Base-by-base conservation (phyloP, 441 rosid species). In the Populus hybrid region DNA sequence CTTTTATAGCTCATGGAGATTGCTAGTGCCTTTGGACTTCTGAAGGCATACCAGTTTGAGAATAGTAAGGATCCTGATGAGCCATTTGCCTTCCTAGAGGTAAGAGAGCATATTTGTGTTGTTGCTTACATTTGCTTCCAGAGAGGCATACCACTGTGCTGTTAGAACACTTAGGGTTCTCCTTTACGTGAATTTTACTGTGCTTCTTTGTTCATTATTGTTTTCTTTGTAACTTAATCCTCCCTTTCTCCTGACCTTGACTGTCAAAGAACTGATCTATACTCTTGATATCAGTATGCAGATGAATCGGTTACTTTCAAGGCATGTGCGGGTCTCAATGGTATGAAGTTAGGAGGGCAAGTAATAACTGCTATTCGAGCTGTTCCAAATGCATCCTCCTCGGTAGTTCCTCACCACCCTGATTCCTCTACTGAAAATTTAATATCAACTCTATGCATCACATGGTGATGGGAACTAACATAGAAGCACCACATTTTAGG, bases 311-410 rank as follows among this genome's bases (percentile, higher is more conserved):
- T 87, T 73, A 84, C 98, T 74, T 83, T 63, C 81, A 96, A 85
- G 89, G 98, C 98, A 70, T 92, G 98, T 85, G 96, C 88, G 61
- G 95, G 94, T 74, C 87, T 96, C 69, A 94, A 92, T 85, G 98
- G 99, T 72, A 87, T 94, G 95, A 94, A 91, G 88, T 81, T 96
- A 79, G 98, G 97, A 79, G 98, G 97, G 79, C 89, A 89, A 87
- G 85, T 88, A 67, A 74, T 96, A 72, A 91, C 92, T 83, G 97
- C 85, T 26, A 94, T 93, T 82, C 96, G 87, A 84, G 93, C 90
- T 83, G 67, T 84, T 84, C 89, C 88, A 30, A 69, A 87, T 80
- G 82, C 85, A 73, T 42, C 80, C 46, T 24, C 80, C 67, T 40
- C 72, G 97, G 98, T 96, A 93, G 77, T 57, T 57, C 46, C 23